Evolutionary conservation across 805 yeast genomes (phyloP), one percentile per base, ranked within the genome.

Genomic region (Starmerella vitae): DNA sequence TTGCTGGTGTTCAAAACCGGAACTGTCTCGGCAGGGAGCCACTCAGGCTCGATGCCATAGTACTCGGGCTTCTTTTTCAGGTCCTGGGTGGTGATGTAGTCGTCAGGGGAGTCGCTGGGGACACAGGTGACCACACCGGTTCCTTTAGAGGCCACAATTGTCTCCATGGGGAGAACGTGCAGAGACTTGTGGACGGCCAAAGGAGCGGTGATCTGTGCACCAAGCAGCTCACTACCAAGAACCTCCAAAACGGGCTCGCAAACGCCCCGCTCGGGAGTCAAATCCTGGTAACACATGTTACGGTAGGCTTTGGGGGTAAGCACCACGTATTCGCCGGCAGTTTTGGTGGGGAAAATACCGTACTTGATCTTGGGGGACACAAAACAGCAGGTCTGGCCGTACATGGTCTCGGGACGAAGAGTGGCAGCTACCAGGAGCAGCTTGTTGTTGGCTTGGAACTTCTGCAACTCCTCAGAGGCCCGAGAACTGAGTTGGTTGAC

Each of bases 51-150:
- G 55, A 88, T 81, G 39, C 76, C 72, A 60, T 88, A 86, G 61
- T 76, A 88, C 54, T 84, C 96, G 24, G 96, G 80, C 66, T 88
- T 88, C 67, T 83, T 76, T 52, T 71, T 70, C 53, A 91, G 71
- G 51, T 91, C 98, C 54, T 68, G 69, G 35, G 79, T 72, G 44
- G 95, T 91, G 62, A 88, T 76, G 58, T 55, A 91, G 67, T 91
- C 98, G 66, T 91, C 98, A 45, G 98, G 97, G 42, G 97, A 86
- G 62, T 86, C 95, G n/a, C 94, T 78, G 46, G 97, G 98, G 47
- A 86, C 97, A 68, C 95, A 91, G 5, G 97, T 88, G 42, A 91
- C 98, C 33, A 91, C 96, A 68, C 97, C 98, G 33, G 97, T 91
- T 72, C 98, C 98, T 68, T 91, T 91, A 41, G 76, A 70, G 30